A percentile compares a stretch with the other conserved stretches of the same genome.
These are phyloP conservation scores for Aristolochia fimbriata DNA, from an alignment of 164 flowering plant species.

Conservation along the genomic window DNA sequence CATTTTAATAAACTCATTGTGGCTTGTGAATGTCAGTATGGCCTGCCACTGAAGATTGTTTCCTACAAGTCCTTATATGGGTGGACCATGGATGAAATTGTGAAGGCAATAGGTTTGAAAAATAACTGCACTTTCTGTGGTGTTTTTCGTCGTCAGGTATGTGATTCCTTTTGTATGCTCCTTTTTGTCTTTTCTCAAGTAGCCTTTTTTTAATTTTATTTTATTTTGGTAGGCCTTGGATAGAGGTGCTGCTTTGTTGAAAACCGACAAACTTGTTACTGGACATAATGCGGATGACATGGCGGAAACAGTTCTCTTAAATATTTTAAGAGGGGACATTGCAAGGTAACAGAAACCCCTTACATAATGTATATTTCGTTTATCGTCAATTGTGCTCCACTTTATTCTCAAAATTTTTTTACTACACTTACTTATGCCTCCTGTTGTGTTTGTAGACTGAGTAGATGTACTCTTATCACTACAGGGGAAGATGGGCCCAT, in stretches of 20 bases:
- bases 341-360: constrained; percentile 55
- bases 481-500: constrained; percentile 99
- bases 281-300: constrained; percentile 99
- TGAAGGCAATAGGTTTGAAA: constrained; percentile 91
- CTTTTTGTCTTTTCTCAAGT: no score
- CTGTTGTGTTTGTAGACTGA: constrained; percentile 43
- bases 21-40: constrained; percentile 47
- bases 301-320: constrained; percentile 91
- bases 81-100: constrained; percentile 99
- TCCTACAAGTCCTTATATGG: constrained; percentile 95
- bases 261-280: constrained; percentile 85
- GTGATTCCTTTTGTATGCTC: background rate
- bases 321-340: constrained; percentile 94
- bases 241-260: constrained; percentile 92
- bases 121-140: constrained; percentile 99
- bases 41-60: constrained; percentile 80
- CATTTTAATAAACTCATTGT: no score
- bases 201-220: no score
- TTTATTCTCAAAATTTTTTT: no score
- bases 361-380: background rate
- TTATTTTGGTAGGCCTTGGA: constrained; percentile 72
- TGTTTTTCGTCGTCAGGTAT: constrained; percentile 95
- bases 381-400: background rate
- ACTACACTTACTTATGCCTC: constrained; percentile 4
- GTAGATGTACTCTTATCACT: constrained; percentile 80